Conservation (phyloP, 352 stramenopile genomes). For the Hyphochytrium catenoides region DNA sequence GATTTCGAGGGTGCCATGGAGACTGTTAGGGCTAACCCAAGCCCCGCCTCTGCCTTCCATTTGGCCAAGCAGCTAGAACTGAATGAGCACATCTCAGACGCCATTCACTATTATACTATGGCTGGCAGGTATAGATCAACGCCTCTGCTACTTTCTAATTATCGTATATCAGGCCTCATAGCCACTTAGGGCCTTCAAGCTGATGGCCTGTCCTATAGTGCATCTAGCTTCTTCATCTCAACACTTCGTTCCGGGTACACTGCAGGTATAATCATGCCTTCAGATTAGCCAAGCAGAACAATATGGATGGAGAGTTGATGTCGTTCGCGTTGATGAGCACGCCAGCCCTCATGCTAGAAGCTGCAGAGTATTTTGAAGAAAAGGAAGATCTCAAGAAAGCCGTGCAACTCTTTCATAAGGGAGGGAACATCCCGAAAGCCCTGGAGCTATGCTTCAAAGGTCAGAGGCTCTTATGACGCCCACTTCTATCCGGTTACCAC, state of each 20-base stretch:
- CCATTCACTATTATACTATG: slow-evolving; percentile 70
- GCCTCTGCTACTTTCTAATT: no score
- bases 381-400: slow-evolving; percentile 79
- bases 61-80: slow-evolving; percentile 61
- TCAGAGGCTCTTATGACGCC: no score
- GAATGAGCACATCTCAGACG: slow-evolving; percentile 42
- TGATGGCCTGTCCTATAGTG: no score
- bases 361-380: slow-evolving; percentile 68
- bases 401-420: slow-evolving; percentile 77
- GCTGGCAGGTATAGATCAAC: no score
- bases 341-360: slow-evolving; percentile 59
- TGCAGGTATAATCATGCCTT: slow-evolving; percentile 86
- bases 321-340: slow-evolving; percentile 68
- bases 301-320: slow-evolving; percentile 71
- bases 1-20: slow-evolving; percentile 54
- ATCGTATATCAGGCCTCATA: no score
- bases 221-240: no score
- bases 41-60: slow-evolving; percentile 50
- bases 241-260: no score
- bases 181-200: no score
- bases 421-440: slow-evolving; percentile 64
- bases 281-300: slow-evolving; percentile 60
- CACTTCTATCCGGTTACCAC: no score
- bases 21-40: slow-evolving; percentile 46
- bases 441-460: slow-evolving; percentile 76